Evolutionary conservation across 352 stramenopile species (phyloP), one percentile per base, ranked within the genome.

Genomic region (Phytophthora ohioensis): DNA sequence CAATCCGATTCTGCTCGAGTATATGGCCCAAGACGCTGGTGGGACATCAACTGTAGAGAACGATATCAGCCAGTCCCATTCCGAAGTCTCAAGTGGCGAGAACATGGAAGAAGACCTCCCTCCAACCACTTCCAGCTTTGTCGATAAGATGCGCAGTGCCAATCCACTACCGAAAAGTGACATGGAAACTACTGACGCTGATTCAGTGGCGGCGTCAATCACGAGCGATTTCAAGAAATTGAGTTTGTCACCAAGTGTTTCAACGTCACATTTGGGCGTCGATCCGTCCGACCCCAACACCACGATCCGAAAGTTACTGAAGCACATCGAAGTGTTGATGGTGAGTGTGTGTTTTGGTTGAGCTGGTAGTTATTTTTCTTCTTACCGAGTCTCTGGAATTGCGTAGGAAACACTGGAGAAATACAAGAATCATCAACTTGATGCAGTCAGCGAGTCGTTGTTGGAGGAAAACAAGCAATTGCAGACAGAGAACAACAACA

Each of bases 401-500:
- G 21, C 21, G 21, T 57, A 90, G 81, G 81, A 92, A 76, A 88
- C 71, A 9, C 57, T 92, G 8, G 69, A 70, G 13, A 84, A 60
- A 46, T 83, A 88, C 58, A 92, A 90, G 69, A 85, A 78, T 9
- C 75, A 70, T 8, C 72, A 84, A 48, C 56, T 87, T 6, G 79
- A 92, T 48, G 63, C 75, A n/a, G 76, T 80, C n/a, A 78, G 80
- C 7, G 61, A 81, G 4, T 69, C 72, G 9, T 73, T 95, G 12
- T 27, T 90, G 27, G 82, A 87, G 41, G 88, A 93, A 32, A 93
- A 87, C 51, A 78, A 74, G 30, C 81, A 80, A 7, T 64, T 95
- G 11, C 83, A 85, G 66, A 90, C 88, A 7, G 88, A 95, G 51
- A 93, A 92, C 78, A 93, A 93, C 75, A 95, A 95, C 76, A 93